phyloP scores from a whole-genome alignment of 1,139 yeast species.

The Saccharomyces hybrid region DNA sequence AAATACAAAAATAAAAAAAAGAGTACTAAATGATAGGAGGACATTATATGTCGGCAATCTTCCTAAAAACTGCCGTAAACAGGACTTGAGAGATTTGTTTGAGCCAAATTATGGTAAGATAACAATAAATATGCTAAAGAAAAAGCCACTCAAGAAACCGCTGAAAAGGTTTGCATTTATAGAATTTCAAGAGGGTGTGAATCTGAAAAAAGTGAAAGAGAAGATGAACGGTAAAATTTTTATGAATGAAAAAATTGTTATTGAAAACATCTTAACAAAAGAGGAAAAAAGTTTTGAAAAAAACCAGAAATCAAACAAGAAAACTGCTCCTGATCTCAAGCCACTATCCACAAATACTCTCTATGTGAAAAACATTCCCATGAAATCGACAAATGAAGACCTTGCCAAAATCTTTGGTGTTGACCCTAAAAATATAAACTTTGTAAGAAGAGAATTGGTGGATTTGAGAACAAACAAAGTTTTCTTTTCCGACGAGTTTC shows the following conservation, averaged over 20 bases:
- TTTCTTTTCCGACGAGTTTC: slow-evolving; percentile 24
- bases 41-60: slow-evolving; percentile 31
- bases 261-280: neutral
- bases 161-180: neutral
- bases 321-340: neutral
- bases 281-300: neutral
- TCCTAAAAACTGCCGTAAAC: slow-evolving; percentile 28
- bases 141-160: neutral
- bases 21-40: neutral
- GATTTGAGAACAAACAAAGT: slow-evolving; percentile 23
- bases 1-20: neutral
- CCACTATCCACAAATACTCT: slow-evolving; percentile 25
- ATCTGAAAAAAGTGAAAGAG: neutral
- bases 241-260: neutral
- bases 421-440: slow-evolving; percentile 21
- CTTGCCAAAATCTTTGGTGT: slow-evolving; percentile 28
- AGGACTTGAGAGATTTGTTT: slow-evolving; percentile 27
- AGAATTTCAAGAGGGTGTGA: neutral
- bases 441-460: slow-evolving; percentile 31
- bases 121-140: neutral
- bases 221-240: neutral
- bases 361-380: slow-evolving; percentile 30
- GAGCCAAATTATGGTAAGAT: slow-evolving; percentile 3
- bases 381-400: slow-evolving; percentile 27
- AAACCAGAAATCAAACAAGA: neutral